Percentiles rank a stretch among this genome's conserved stretches.
These are phyloP conservation scores for Xylogone sp. DNA, from an alignment of 2,329 filamentous ascomycete species.

Conservation along the genomic window DNA sequence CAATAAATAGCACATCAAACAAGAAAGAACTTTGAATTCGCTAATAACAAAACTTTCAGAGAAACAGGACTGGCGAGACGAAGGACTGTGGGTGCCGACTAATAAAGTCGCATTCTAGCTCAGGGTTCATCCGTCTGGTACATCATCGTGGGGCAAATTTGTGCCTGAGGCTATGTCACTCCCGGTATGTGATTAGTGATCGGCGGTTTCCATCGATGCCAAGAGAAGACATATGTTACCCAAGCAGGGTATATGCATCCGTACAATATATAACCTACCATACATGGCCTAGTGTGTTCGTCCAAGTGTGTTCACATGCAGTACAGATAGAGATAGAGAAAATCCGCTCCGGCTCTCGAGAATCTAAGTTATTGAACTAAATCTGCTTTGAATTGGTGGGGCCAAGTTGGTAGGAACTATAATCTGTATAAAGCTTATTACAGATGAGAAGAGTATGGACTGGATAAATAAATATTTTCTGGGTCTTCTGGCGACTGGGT, in stretches of 20 bases:
- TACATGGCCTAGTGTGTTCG: too few species aligned
- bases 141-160: neutral
- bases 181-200: neutral
- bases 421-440: neutral
- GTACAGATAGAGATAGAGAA: constrained; percentile 3
- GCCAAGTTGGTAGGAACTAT: constrained; percentile 16
- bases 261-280: too few species aligned
- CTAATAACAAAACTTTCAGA: neutral
- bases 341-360: neutral
- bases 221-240: neutral
- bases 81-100: neutral
- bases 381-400: constrained; percentile 10
- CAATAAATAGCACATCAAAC: neutral
- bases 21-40: neutral
- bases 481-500: constrained; percentile 1
- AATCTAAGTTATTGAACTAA: neutral
- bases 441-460: constrained; percentile 4
- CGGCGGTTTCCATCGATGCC: neutral
- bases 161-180: too few species aligned
- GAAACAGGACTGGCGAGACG: neutral
- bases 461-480: constrained; percentile 3
- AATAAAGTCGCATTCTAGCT: too few species aligned
- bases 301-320: too few species aligned
- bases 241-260: too few species aligned
- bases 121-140: too few species aligned